These are phyloP conservation scores for Heracleum sosnowskyi DNA, from an alignment of 129 eudicot genomes.

Conservation along the genomic window DNA sequence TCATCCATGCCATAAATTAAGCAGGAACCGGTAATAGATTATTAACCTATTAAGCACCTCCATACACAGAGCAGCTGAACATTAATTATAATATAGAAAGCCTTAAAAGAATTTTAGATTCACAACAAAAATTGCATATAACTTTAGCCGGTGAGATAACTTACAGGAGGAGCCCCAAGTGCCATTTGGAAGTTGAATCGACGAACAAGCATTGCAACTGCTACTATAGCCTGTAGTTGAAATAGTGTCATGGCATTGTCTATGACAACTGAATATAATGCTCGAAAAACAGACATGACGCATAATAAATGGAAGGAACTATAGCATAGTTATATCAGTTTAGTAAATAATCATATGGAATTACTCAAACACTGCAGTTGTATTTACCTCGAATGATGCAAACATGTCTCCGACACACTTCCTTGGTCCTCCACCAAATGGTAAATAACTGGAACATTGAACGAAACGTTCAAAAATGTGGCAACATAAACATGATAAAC, in stretches of 20 bases:
- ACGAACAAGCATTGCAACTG: slow-evolving; percentile 92
- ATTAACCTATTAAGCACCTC: background rate
- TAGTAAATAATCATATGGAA: background rate
- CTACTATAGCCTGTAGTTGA: slow-evolving; percentile 65
- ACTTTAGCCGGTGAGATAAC: slow-evolving; percentile 3
- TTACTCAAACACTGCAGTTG: background rate
- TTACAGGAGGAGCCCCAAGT: slow-evolving; percentile 90
- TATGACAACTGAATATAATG: background rate
- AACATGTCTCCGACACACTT: slow-evolving; percentile 98
- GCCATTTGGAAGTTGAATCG: slow-evolving; percentile 90
- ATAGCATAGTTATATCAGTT: background rate
- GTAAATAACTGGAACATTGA: slow-evolving; percentile 65
- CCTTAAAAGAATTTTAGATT: background rate
- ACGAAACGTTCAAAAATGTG: background rate
- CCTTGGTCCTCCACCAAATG: slow-evolving; percentile 98
- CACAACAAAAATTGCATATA: background rate
- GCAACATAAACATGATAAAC: background rate
- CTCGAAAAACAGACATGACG: background rate
- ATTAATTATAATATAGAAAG: background rate
- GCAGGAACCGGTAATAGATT: background rate
- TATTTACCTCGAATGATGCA: slow-evolving; percentile 89
- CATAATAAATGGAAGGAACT: background rate
- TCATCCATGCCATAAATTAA: background rate
- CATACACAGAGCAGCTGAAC: background rate
- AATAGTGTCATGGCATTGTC: background rate